A percentile compares a stretch with the other conserved stretches of the same genome.
phyloP scores from a whole-genome alignment of 306 rosid genomes.

The Geum urbanum region DNA sequence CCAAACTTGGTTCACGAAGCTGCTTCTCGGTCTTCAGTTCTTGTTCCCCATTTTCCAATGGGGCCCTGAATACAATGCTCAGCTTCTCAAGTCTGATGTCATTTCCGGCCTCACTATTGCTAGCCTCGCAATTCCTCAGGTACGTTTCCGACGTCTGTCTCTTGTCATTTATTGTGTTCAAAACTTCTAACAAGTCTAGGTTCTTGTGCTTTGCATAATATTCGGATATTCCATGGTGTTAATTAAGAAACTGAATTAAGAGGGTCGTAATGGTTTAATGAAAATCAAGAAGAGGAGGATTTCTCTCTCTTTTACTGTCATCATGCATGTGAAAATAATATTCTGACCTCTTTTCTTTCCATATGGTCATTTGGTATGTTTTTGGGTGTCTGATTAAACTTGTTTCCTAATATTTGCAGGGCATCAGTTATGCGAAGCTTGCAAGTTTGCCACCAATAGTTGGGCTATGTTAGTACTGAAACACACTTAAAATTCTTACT shows the following conservation, averaged over 20 bases:
- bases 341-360: neutral
- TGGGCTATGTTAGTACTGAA: constrained; percentile 71
- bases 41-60: constrained; percentile 84
- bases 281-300: neutral
- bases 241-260: neutral
- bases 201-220: constrained; percentile 3
- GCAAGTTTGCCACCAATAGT: constrained; percentile 95
- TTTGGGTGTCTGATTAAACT: neutral
- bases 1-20: constrained; percentile 43
- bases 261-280: neutral
- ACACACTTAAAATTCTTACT: neutral
- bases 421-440: constrained; percentile 96
- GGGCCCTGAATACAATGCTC: constrained; percentile 56
- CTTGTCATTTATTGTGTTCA: neutral
- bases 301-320: neutral
- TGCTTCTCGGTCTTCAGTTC: constrained; percentile 59
- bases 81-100: constrained; percentile 60
- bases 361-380: neutral
- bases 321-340: neutral
- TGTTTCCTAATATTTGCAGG: constrained; percentile 43
- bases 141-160: constrained; percentile 7
- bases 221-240: neutral
- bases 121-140: constrained; percentile 97
- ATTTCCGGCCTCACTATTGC: constrained; percentile 97
- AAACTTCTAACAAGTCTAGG: neutral